Percentiles rank a stretch among this genome's conserved stretches.
Evolutionary conservation across 345 rosid species (phyloP).

Genomic region (Camelina hispida): DNA sequence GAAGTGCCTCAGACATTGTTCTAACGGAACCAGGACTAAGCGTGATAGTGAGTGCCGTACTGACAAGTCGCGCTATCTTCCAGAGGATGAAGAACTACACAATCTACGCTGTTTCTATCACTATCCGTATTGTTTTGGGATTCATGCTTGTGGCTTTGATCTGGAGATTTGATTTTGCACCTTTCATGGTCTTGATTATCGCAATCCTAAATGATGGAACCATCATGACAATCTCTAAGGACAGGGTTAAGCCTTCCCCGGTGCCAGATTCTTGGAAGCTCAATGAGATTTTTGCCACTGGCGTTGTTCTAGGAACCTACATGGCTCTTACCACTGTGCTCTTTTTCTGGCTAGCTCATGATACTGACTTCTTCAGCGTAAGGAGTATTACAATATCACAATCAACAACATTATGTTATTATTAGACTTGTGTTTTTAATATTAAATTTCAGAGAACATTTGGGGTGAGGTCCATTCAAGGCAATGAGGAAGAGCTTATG

Average conservation of each 20-base stretch:
- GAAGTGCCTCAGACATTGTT: constrained; percentile 83
- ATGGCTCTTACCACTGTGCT: constrained; percentile 62
- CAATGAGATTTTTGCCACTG: constrained; percentile 75
- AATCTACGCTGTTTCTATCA: constrained; percentile 84
- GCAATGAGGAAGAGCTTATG: constrained; percentile 53
- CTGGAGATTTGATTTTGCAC: constrained; percentile 83
- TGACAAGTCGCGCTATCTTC: constrained; percentile 85
- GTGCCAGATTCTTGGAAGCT: constrained; percentile 86
- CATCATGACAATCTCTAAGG: constrained; percentile 86
- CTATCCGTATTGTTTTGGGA: constrained; percentile 82
- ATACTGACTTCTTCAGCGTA: constrained; percentile 67
- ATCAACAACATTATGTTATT: neutral
- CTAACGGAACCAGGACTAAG: constrained; percentile 82
- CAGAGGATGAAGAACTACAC: constrained; percentile 97
- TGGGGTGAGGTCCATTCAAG: constrained; percentile 55
- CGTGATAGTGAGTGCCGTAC: constrained; percentile 73
- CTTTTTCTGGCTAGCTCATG: constrained; percentile 74
- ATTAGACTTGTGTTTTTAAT: neutral
- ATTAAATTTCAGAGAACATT: constrained; percentile 50
- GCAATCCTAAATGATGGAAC: constrained; percentile 87
- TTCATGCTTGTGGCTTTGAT: constrained; percentile 75
- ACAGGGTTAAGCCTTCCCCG: constrained; percentile 83
- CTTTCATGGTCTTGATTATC: constrained; percentile 85
- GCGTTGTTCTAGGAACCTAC: constrained; percentile 75
- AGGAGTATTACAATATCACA: constrained; percentile 34